Evolutionary conservation across 1,284 basidiomycete genomes (phyloP).

Genomic region (Peniophora sp.): DNA sequence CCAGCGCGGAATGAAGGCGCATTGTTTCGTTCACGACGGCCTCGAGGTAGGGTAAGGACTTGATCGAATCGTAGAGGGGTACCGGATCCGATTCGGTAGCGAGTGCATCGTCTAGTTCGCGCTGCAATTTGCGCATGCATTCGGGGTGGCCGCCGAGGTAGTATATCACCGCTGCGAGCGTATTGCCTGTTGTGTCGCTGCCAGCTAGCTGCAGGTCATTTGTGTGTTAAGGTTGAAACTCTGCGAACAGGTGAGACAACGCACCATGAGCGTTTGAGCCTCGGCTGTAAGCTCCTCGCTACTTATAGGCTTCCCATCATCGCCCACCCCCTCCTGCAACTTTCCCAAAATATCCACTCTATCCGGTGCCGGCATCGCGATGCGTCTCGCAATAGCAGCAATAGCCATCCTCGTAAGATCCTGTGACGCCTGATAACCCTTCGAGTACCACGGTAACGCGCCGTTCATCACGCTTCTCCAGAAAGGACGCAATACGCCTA

Average conservation of each 20-base stretch:
- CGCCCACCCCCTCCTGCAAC: slow-evolving; percentile 71
- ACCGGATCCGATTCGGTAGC: slow-evolving; percentile 49
- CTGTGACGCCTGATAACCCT: slow-evolving; percentile 63
- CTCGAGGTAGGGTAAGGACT: slow-evolving; percentile 67
- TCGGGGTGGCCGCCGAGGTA: slow-evolving; percentile 65
- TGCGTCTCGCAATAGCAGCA: slow-evolving; percentile 70
- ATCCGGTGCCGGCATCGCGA: slow-evolving; percentile 50
- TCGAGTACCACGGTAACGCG: slow-evolving; percentile 67
- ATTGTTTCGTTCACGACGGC: slow-evolving; percentile 81
- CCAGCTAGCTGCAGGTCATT: too few relatives aligned
- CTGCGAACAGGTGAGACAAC: slow-evolving; percentile 12
- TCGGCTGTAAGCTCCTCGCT: slow-evolving; percentile 81
- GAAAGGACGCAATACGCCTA: slow-evolving; percentile 73
- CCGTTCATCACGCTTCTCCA: slow-evolving; percentile 61
- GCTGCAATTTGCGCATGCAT: slow-evolving; percentile 65
- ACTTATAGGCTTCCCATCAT: slow-evolving; percentile 73
- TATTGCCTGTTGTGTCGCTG: too few relatives aligned
- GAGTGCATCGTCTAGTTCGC: slow-evolving; percentile 75
- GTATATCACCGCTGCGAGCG: slow-evolving; percentile 61
- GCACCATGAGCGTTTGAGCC: slow-evolving; percentile 74
- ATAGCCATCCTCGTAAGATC: slow-evolving; percentile 78
- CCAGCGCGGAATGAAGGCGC: slow-evolving; percentile 74
- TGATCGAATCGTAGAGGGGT: slow-evolving; percentile 52
- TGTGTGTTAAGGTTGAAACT: neutral
- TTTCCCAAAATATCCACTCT: slow-evolving; percentile 77